Evolutionary conservation across 257 asterid genomes (phyloP).

Genomic region (Nemophila menziesii): DNA sequence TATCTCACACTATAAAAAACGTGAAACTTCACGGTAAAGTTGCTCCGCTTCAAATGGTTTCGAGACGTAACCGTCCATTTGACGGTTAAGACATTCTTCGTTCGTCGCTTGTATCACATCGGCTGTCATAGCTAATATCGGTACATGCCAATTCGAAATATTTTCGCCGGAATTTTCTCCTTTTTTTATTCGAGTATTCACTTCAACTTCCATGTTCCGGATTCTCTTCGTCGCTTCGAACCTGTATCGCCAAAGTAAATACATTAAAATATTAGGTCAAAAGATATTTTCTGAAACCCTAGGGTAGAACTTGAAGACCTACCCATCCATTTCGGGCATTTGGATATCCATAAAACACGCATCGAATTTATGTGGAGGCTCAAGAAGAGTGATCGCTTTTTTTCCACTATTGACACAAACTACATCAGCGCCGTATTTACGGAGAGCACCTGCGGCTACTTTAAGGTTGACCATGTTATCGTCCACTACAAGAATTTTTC

Average conservation of each 20-base stretch:
- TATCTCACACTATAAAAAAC: slow-evolving; percentile 38
- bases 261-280: slow-evolving; percentile 1
- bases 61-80: slow-evolving; percentile 90
- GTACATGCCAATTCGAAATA: slow-evolving; percentile 65
- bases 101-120: slow-evolving; percentile 86
- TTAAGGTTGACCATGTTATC: slow-evolving; percentile 84
- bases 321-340: slow-evolving; percentile 99
- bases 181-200: slow-evolving; percentile 27
- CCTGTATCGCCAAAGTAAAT: too few relatives aligned
- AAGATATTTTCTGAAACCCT: neutral
- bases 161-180: slow-evolving; percentile 39
- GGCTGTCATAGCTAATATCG: slow-evolving; percentile 94
- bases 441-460: slow-evolving; percentile 80
- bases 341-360: slow-evolving; percentile 99
- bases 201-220: slow-evolving; percentile 36
- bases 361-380: slow-evolving; percentile 80
- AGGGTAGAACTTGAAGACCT: slow-evolving; percentile 8
- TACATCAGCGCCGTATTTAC: slow-evolving; percentile 90
- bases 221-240: slow-evolving; percentile 72
- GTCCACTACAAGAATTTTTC: slow-evolving; percentile 74
- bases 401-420: slow-evolving; percentile 64
- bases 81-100: slow-evolving; percentile 45
- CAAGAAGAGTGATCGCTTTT: slow-evolving; percentile 46
- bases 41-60: slow-evolving; percentile 95
- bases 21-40: slow-evolving; percentile 78